These are phyloP conservation scores for Betula pendula DNA, from an alignment of 306 rosid species.

Conservation along the genomic window DNA sequence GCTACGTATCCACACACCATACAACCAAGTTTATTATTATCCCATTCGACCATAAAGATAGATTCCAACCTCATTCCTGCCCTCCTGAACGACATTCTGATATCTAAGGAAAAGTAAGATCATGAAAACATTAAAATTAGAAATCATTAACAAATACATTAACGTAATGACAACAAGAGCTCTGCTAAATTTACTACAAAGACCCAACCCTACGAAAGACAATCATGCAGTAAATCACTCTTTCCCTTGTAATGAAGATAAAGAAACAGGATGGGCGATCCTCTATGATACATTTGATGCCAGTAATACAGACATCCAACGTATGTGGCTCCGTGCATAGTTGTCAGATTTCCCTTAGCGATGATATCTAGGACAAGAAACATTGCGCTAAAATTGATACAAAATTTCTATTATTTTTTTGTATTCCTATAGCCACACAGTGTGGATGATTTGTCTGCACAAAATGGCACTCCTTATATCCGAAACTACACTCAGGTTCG, in stretches of 20 bases:
- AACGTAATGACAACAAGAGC: conserved; percentile 15
- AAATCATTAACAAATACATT: conserved; percentile 17
- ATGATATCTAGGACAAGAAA: not conserved
- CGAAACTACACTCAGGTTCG: too few relatives aligned
- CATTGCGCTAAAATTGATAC: not conserved
- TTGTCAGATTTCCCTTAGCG: not conserved
- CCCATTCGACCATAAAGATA: conserved; percentile 88
- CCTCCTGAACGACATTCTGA: conserved; percentile 57
- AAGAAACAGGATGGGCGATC: conserved; percentile 11
- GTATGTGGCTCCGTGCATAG: not conserved
- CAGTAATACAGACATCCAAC: not conserved
- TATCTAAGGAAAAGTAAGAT: conserved; percentile 49
- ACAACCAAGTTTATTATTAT: conserved; percentile 51
- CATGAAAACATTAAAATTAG: conserved; percentile 4
- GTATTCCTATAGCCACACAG: too few relatives aligned
- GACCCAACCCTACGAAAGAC: conserved; percentile 11
- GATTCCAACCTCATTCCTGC: conserved; percentile 66
- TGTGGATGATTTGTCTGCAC: too few relatives aligned
- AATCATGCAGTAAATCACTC: conserved; percentile 7
- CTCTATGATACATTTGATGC: conserved; percentile 15
- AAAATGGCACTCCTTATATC: too few relatives aligned
- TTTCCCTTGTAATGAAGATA: conserved; percentile 2
- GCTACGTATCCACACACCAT: too few relatives aligned
- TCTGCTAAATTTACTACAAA: conserved; percentile 9
- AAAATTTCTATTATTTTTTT: too few relatives aligned